Conservation (phyloP, 129 eudicot genomes). For the sunflower (Helianthus annuus) region DNA sequence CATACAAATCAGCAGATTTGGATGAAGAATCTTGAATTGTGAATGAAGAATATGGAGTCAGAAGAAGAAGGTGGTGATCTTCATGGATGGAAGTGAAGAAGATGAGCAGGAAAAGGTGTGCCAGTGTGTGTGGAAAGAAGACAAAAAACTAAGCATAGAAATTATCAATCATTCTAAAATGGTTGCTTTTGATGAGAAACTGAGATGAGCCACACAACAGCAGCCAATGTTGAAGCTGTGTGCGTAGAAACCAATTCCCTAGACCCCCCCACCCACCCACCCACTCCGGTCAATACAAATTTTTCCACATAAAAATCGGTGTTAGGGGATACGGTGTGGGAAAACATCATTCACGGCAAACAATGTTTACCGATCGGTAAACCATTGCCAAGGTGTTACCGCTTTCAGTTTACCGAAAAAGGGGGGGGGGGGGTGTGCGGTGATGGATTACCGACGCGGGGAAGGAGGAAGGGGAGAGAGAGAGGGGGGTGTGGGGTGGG, state of each 20-base stretch:
- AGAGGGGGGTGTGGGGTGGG: no score
- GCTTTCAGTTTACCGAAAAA: no score
- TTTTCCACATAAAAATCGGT: conserved; percentile 10
- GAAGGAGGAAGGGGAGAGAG: no score
- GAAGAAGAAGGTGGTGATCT: conserved; percentile 23
- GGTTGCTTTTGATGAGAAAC: conserved; percentile 25
- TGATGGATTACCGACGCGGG: no score
- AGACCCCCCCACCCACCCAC: conserved; percentile 22
- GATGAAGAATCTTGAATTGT: conserved; percentile 5
- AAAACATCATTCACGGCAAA: no score
- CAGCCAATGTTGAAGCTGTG: conserved; percentile 41
- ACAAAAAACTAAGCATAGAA: conserved; percentile 35
- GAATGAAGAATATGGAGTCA: conserved; percentile 13
- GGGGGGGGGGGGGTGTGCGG: no score
- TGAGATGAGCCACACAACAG: conserved; percentile 38
- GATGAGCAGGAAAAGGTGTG: conserved; percentile 41
- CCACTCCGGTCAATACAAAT: conserved; percentile 23
- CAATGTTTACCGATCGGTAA: no score
- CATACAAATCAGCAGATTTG: neutral
- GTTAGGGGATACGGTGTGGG: no score
- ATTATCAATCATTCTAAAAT: conserved; percentile 29
- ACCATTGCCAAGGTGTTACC: no score
- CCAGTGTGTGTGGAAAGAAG: conserved; percentile 31
- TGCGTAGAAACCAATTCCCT: conserved; percentile 19
- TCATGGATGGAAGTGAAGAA: conserved; percentile 19